phyloP scores from a whole-genome alignment of 495 filamentous ascomycete genomes.

The Neurospora terricola region DNA sequence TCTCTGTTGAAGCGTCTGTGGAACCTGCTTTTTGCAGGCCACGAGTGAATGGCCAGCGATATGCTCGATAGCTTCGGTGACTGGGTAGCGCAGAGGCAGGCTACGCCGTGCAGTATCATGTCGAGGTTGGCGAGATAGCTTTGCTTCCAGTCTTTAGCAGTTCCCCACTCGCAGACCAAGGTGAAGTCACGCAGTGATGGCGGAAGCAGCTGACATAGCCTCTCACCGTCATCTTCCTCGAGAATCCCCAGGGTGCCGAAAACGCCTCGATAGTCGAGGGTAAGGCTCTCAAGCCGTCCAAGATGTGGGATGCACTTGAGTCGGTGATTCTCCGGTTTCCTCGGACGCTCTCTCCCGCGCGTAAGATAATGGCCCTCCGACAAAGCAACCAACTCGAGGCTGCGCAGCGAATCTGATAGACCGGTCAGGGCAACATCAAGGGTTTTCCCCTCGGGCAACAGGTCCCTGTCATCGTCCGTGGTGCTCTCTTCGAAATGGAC shows the following conservation, averaged over 20 bases:
- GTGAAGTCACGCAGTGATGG: slow-evolving; percentile 20
- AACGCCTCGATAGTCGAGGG: slow-evolving; percentile 23
- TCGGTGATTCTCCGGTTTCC: slow-evolving; percentile 27
- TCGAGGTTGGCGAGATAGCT: slow-evolving; percentile 23
- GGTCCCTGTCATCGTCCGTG: slow-evolving; percentile 19
- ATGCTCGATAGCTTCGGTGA: slow-evolving; percentile 14
- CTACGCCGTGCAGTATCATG: slow-evolving; percentile 24
- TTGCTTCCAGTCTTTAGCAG: slow-evolving; percentile 23
- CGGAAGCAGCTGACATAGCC: slow-evolving; percentile 21
- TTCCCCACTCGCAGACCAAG: slow-evolving; percentile 26
- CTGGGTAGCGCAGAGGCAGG: slow-evolving; percentile 14
- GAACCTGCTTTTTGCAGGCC: slow-evolving; percentile 23
- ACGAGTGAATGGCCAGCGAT: slow-evolving; percentile 25
- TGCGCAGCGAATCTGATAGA: slow-evolving; percentile 12
- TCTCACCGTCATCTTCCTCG: slow-evolving; percentile 25
- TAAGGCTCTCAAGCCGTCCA: slow-evolving; percentile 13
- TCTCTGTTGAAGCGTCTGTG: slow-evolving; percentile 22
- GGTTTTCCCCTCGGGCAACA: slow-evolving; percentile 21
- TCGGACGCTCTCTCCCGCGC: slow-evolving; percentile 19
- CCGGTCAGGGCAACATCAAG: slow-evolving; percentile 18
- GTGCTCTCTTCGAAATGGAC: slow-evolving; percentile 23
- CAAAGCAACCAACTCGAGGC: slow-evolving; percentile 20
- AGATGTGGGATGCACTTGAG: slow-evolving; percentile 22
- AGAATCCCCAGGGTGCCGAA: slow-evolving; percentile 25
- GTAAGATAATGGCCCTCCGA: slow-evolving; percentile 25